Conservation (phyloP, 805 yeast species). For the Kazachstania taianensis region DNA sequence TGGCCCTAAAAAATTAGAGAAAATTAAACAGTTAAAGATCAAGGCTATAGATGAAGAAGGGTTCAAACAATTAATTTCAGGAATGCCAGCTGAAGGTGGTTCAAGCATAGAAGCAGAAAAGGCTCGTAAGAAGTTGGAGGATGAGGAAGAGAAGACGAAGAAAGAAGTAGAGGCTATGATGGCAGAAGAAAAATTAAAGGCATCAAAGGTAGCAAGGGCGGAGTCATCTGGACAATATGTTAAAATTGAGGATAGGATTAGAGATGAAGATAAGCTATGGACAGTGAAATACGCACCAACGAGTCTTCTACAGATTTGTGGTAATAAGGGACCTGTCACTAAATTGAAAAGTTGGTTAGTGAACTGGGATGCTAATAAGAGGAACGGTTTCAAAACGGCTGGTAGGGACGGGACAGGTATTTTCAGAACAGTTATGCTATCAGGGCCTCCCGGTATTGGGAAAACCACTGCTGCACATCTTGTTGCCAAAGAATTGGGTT, state of each 20-base stretch:
- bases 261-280: slow-evolving; percentile 64
- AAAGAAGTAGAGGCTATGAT: slow-evolving; percentile 42
- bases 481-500: slow-evolving; percentile 59
- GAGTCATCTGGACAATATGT: slow-evolving; percentile 18
- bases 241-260: slow-evolving; percentile 12
- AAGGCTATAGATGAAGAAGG: slow-evolving; percentile 87
- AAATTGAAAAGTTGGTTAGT: slow-evolving; percentile 64
- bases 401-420: slow-evolving; percentile 58
- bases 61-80: slow-evolving; percentile 56
- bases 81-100: slow-evolving; percentile 92
- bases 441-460: slow-evolving; percentile 85
- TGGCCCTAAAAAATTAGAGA: slow-evolving; percentile 87
- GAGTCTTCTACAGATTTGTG: slow-evolving; percentile 68
- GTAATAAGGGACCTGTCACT: slow-evolving; percentile 69
- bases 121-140: slow-evolving; percentile 58
- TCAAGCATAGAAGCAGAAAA: slow-evolving; percentile 66
- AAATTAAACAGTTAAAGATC: slow-evolving; percentile 59
- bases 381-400: slow-evolving; percentile 44
- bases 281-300: slow-evolving; percentile 89
- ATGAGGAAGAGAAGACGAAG: slow-evolving; percentile 49
- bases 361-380: slow-evolving; percentile 58
- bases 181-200: slow-evolving; percentile 35
- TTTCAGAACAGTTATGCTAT: slow-evolving; percentile 74
- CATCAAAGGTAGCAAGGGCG: slow-evolving; percentile 19
- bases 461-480: slow-evolving; percentile 76